Percentiles rank a stretch among this genome's conserved stretches.
phyloP scores from a whole-genome alignment of 208 protist species.

The Acanthamoeba royreba region DNA sequence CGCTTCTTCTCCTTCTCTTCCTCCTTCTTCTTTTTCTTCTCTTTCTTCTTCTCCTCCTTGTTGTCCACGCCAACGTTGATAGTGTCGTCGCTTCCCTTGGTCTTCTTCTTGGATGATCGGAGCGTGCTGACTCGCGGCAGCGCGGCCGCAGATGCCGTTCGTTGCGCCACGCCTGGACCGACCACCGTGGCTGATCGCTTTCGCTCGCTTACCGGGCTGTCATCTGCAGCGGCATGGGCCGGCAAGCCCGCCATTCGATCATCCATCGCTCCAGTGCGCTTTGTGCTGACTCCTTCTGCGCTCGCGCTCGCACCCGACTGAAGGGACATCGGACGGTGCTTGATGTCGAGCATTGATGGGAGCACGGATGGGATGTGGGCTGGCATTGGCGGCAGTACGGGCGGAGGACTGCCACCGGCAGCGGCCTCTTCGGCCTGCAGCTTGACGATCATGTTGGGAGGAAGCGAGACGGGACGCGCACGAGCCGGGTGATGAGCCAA shows the following conservation, averaged over 20 bases:
- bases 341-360: not conserved
- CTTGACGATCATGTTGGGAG: not conserved
- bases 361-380: not conserved
- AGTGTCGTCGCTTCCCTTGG: not conserved
- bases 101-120: not conserved
- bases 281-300: not conserved
- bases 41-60: not conserved
- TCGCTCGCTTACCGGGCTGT: not conserved
- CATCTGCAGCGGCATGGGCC: not conserved
- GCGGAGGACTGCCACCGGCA: not conserved
- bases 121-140: not conserved
- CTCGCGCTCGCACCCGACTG: not conserved
- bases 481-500: too few relatives aligned
- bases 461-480: not conserved
- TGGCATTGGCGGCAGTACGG: not conserved
- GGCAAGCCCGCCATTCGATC: not conserved
- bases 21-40: not conserved
- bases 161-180: not conserved
- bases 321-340: not conserved
- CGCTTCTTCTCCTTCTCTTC: not conserved
- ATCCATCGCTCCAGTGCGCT: not conserved
- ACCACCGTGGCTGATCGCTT: not conserved
- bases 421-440: not conserved
- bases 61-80: not conserved
- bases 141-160: not conserved